Evolutionary conservation across 331 rosid species (phyloP), one percentile per base, ranked within the genome.

Genomic region (Dryas integrifolia): DNA sequence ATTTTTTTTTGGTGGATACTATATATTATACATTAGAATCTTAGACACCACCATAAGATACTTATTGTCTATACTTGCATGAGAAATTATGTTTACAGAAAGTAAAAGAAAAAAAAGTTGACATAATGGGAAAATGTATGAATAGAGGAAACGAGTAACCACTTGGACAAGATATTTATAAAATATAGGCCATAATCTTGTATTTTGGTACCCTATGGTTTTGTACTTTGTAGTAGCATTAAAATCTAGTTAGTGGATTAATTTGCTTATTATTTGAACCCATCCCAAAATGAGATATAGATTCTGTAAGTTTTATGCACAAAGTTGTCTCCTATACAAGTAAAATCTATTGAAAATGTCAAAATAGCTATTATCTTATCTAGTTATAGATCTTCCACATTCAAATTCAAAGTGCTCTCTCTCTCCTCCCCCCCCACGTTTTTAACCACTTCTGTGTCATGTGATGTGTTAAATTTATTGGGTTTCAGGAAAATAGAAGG

Each of bases 401-500:
- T 13, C 10, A 44, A 46, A 3, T 21, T 7, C 47, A 16, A 21
- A 46, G 14, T 65, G 7, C 6, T 24, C 21, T 45, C 70, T 16
- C 51, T 65, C 43, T 24, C 56, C 40, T 45, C 38, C 11, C 70
- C 18, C 30, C 50, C 43, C 40, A 7, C 48, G 24, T 21, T 21
- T 1, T 40, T 14, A 15, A 39, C 67, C 67, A 40, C 56, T 57
- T 70, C 5, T 67, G 56, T 44, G 30, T 57, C 45, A 13, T 70
- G 44, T 58, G 74, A 24, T 68, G 39, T 21, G 4, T 45, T 64
- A 5, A 2, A 21, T 47, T 38, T 52, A 18, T 48, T n/a, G 41
- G 82, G 52, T 78, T 26, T 72, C 72, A 90, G 98, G 82, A 78
- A 78, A 88, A 84, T 86, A 86, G 91, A 84, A 85, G 96, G 76